Evolutionary conservation across 164 flowering plant species (phyloP), one percentile per base, ranked within the genome.

Genomic region (Echeveria elegans): DNA sequence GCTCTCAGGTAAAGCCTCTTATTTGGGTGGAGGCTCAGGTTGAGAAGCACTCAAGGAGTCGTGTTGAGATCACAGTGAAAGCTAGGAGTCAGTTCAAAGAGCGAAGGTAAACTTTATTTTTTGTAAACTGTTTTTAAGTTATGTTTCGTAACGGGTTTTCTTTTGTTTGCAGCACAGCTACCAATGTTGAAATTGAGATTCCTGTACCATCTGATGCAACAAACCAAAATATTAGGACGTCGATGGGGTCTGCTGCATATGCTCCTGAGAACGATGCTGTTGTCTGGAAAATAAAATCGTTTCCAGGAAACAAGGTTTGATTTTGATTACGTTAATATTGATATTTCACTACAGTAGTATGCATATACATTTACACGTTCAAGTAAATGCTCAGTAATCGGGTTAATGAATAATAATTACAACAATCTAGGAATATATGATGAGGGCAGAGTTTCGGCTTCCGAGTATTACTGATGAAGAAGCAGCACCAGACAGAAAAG

Each of bases 31-130:
- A 38, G 41, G 41, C 41, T 38, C 41, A 38, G 97, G 82, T 94
- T 30, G 97, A 91, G 77, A 87, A 77, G 76, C 96, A 94, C 74
- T 89, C 99, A 60, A 89, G 90, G 80, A 91, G 96, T 68, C 95
- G 96, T 66, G 82, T 91, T 67, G 99, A 91, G 78, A 77, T 94
- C 24, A 80, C 74, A 86, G 96, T 94, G 41, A 94, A 94, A 77
- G 92, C 97, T 9, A 76, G 96, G 68, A 89, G 97, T 77, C 99
- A 94, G 80, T 94, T 89, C 79, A 94, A 91, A 87, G 97, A 94
- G 82, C 97, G 99, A 0, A 94, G 99, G 97, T 91, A 76, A 18
- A 7, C 26, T 36, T 34, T 37, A 6, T 31, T 4, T 9, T 32
- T 16, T 48, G 10, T 9, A 12, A 15, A 30, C 26, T 50, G 28